Base-by-base conservation (phyloP, 495 filamentous ascomycete species). In the Hypoxylon crocopeplum region DNA sequence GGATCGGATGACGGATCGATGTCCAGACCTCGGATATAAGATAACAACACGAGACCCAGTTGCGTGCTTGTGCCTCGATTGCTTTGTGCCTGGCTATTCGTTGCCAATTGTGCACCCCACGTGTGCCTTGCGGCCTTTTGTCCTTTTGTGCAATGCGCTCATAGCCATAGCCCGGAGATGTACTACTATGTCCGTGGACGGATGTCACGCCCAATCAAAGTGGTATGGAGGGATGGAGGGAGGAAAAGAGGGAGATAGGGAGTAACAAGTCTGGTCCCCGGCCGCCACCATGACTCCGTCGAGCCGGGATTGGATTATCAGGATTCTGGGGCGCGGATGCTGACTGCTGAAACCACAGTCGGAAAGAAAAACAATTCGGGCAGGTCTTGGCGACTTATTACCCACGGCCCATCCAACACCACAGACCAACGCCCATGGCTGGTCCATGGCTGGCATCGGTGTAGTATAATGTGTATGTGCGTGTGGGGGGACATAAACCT, bases 71-170 rank as follows among this genome's bases (percentile, higher is more conserved):
- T 34, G 32, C 32, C n/a, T 13, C 3, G n/a, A 34, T 12, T 11
- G 32, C n/a, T 34, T n/a, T 34, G 32, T 34, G 32, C 32, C n/a
- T 34, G 32, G 32, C 32, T 38, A 7, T 58, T 62, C 59, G 53
- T 53, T 34, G 67, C 67, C 63, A 69, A 62, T 67, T 69, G 55
- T 59, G 56, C 59, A 64, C 67, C 66, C 67, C 67, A 69, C 67
- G 67, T 69, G 67, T 57, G 41, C 29, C 59, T 41, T 38, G 36
- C 36, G 36, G 46, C 33, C 19, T 56, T 48, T 59, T 37, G 32
- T 46, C 49, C 32, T 47, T 53, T 59, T 58, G 54, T 64, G 44
- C 60, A 47, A 56, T 63, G 53, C 48, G 60, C 60, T 59, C 53
- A 64, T 58, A 49, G 25, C 8, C 24, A 27, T 27, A 27, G 8